Evolutionary conservation across 176 grass and related monocot genomes (phyloP).

Genomic region (Puya raimondii): DNA sequence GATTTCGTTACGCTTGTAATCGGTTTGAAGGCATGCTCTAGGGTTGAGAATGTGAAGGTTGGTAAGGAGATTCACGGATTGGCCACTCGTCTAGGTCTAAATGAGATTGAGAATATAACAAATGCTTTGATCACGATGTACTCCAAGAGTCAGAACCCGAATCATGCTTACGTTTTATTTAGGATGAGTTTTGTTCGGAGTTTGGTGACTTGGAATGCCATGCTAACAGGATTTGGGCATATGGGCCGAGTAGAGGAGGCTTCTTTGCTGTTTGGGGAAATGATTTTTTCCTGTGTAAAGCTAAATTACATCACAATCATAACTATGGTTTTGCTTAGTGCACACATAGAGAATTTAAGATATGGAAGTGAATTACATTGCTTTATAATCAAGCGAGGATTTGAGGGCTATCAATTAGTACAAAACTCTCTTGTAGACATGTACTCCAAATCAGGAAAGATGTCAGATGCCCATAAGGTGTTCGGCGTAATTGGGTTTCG

Average conservation of each 20-base stretch:
- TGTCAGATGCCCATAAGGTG: conserved; percentile 8
- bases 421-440: conserved; percentile 17
- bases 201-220: conserved; percentile 21
- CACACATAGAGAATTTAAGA: conserved; percentile 8
- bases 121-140: conserved; percentile 26
- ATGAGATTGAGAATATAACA: conserved; percentile 5
- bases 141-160: conserved; percentile 10
- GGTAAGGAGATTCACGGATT: conserved; percentile 54
- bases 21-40: conserved; percentile 47
- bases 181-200: neutral
- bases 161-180: conserved; percentile 7
- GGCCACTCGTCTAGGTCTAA: conserved; percentile 18
- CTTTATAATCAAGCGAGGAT: conserved; percentile 7
- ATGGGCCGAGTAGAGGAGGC: conserved; percentile 10
- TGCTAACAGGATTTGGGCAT: conserved; percentile 5
- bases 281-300: conserved; percentile 4
- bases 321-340: conserved; percentile 12
- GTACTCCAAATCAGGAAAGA: conserved; percentile 17
- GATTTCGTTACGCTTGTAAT: conserved; percentile 43
- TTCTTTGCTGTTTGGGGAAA: conserved; percentile 9
- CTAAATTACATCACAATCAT: conserved; percentile 11
- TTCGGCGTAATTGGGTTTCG: conserved; percentile 3
- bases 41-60: conserved; percentile 17
- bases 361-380: conserved; percentile 16
- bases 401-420: neutral